Evolutionary conservation across 1,284 basidiomycete genomes (phyloP).

Genomic region (Agroathelia rolfsii): DNA sequence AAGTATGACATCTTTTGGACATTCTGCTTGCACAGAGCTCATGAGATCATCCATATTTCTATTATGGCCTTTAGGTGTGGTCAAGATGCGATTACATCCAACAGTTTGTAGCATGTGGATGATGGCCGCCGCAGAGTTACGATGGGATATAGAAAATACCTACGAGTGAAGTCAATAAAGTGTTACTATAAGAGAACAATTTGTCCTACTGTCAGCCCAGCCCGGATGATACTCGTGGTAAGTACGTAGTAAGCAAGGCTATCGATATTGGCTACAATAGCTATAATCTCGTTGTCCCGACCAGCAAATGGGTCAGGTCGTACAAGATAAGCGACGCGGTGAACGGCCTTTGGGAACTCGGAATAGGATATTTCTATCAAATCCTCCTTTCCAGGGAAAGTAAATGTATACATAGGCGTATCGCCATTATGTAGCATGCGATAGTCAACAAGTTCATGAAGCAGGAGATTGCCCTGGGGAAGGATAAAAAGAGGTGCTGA

Average conservation of each 20-base stretch:
- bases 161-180: constrained; percentile 17
- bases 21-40: constrained; percentile 15
- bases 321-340: constrained; percentile 19
- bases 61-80: constrained; percentile 17
- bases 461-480: constrained; percentile 14
- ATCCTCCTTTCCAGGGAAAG: constrained; percentile 7
- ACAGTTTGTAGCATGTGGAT: constrained; percentile 22
- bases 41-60: constrained; percentile 17
- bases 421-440: constrained; percentile 13
- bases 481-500: too few relatives aligned
- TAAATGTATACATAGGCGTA: constrained; percentile 14
- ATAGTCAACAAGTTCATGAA: constrained; percentile 17
- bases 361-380: constrained; percentile 15
- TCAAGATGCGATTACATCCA: constrained; percentile 20
- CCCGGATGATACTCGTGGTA: constrained; percentile 19
- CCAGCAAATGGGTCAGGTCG: constrained; percentile 14
- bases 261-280: constrained; percentile 20
- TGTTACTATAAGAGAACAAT: too few relatives aligned
- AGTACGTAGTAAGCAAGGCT: constrained; percentile 23
- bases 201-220: constrained; percentile 23
- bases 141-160: constrained; percentile 28
- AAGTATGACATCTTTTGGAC: constrained; percentile 8
- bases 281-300: constrained; percentile 15
- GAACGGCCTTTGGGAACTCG: constrained; percentile 22
- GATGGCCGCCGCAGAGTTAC: constrained; percentile 25